Conservation (phyloP, 225 moss, liverwort and hornwort genomes). For the Marchantia polymorpha region DNA sequence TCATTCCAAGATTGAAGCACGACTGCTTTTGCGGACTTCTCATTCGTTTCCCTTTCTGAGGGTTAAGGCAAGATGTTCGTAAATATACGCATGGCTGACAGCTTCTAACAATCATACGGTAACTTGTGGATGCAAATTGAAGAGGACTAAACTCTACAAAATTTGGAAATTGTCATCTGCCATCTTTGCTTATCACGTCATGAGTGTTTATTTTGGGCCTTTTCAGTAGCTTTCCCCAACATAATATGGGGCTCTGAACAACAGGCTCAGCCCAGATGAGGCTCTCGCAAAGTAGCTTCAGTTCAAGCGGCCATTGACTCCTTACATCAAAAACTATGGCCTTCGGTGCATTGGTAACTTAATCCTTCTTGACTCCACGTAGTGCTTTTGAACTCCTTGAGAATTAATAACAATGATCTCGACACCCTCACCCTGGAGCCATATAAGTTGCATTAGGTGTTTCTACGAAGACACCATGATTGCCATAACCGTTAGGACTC, state of each 20-base stretch:
- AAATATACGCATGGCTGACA: no score
- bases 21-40: no score
- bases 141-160: no score
- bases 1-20: no score
- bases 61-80: no score
- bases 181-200: background rate
- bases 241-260: background rate
- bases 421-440: constrained; percentile 42
- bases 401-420: constrained; percentile 46
- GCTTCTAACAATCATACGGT: no score
- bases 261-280: background rate
- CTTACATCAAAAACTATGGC: background rate
- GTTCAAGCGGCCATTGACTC: background rate
- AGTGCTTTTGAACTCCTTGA: constrained; percentile 36
- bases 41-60: no score
- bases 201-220: background rate
- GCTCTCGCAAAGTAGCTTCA: background rate
- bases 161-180: no score
- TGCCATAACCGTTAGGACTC: no score
- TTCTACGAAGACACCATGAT: no score
- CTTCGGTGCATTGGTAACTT: background rate
- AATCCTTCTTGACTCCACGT: constrained; percentile 49
- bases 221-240: background rate
- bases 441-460: background rate
- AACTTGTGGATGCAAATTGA: no score